Conservation (phyloP, 345 rosid species). For the Pugionium cornutum region DNA sequence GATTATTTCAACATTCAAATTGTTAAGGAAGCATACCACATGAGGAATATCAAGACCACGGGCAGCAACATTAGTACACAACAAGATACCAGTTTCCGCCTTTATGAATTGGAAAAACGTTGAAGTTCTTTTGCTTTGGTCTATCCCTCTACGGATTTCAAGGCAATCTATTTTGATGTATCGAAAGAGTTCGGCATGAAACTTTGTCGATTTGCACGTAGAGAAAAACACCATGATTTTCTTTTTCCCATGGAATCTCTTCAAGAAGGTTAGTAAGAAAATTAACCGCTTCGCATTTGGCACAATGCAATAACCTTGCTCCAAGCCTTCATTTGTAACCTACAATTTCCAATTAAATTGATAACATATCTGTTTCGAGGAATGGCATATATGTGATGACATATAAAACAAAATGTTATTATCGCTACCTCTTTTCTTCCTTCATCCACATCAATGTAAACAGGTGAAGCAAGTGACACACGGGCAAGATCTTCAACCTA, state of each 20-base stretch:
- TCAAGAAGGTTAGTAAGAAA: constrained; percentile 86
- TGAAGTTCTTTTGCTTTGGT: constrained; percentile 84
- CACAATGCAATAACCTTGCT: constrained; percentile 92
- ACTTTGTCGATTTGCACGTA: constrained; percentile 87
- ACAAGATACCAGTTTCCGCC: constrained; percentile 84
- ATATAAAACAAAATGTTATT: not conserved
- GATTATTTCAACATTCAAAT: not conserved
- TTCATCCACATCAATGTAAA: constrained; percentile 88
- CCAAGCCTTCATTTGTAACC: constrained; percentile 96
- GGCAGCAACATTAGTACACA: constrained; percentile 94
- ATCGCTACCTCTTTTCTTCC: constrained; percentile 70
- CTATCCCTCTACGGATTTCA: constrained; percentile 89
- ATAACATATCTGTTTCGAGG: not conserved
- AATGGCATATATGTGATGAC: not conserved
- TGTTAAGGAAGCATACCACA: constrained; percentile 59
- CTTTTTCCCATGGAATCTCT: constrained; percentile 68
- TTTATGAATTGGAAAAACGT: constrained; percentile 91
- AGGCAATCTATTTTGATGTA: constrained; percentile 78
- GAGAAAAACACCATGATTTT: constrained; percentile 99
- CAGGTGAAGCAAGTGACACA: constrained; percentile 72
- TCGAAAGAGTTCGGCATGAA: constrained; percentile 78
- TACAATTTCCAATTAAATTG: constrained; percentile 38
- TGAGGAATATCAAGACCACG: constrained; percentile 99
- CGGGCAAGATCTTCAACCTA: constrained; percentile 98
- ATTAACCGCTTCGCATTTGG: constrained; percentile 79